These are phyloP conservation scores for Bacidia gigantensis DNA, from an alignment of 495 filamentous ascomycete genomes.

Conservation along the genomic window DNA sequence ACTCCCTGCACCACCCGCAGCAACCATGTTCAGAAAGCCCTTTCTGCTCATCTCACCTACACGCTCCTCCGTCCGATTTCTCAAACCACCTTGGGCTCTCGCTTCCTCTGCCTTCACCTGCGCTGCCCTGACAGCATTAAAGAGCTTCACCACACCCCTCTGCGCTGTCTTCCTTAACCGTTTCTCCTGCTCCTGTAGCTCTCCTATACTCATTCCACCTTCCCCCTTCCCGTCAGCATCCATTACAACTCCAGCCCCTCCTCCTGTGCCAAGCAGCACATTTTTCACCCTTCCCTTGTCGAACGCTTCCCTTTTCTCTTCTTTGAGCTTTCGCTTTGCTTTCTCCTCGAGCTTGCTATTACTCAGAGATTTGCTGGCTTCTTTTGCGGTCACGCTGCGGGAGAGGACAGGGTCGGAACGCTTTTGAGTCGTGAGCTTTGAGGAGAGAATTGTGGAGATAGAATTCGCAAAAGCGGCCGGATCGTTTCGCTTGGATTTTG, in stretches of 20 bases:
- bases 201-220: slow-evolving; percentile 1
- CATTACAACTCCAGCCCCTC: neutral
- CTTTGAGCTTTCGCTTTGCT: slow-evolving; percentile 61
- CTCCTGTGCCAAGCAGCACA: slow-evolving; percentile 39
- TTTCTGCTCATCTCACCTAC: slow-evolving; percentile 84
- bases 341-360: slow-evolving; percentile 68
- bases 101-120: slow-evolving; percentile 75
- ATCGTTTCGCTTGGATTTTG: slow-evolving; percentile 62
- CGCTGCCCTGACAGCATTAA: slow-evolving; percentile 85
- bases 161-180: slow-evolving; percentile 72
- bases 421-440: slow-evolving; percentile 67
- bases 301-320: slow-evolving; percentile 64
- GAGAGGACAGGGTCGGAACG: slow-evolving; percentile 81
- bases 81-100: slow-evolving; percentile 59
- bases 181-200: slow-evolving; percentile 43
- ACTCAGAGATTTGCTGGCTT: slow-evolving; percentile 47
- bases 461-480: slow-evolving; percentile 79
- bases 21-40: slow-evolving; percentile 86
- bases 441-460: slow-evolving; percentile 76
- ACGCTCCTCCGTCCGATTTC: slow-evolving; percentile 60
- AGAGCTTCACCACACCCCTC: slow-evolving; percentile 84
- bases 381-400: slow-evolving; percentile 54
- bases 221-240: slow-evolving; percentile 2
- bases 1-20: slow-evolving; percentile 34
- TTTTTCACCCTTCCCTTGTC: slow-evolving; percentile 83